Percentiles rank a stretch among this genome's conserved stretches.
phyloP scores from a whole-genome alignment of 306 rosid genomes.

The Vigna nakashimae region DNA sequence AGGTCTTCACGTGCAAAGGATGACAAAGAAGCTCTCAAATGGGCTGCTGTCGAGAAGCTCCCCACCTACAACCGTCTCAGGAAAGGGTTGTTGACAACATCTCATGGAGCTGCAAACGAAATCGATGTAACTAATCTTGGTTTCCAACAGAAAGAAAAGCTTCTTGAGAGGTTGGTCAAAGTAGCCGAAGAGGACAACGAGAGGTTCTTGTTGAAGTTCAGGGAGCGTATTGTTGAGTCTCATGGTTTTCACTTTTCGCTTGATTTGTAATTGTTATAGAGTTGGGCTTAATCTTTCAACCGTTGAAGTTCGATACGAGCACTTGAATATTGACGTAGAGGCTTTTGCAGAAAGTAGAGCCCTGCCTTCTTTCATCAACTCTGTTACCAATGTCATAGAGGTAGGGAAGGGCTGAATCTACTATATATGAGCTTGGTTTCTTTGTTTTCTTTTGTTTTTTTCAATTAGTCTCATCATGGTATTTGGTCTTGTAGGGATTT shows the following conservation, averaged over 20 bases:
- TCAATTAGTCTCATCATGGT: constrained; percentile 8
- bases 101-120: constrained; percentile 59
- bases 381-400: constrained; percentile 52
- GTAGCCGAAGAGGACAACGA: constrained; percentile 64
- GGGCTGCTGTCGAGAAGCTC: constrained; percentile 83
- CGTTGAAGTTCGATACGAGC: constrained; percentile 76
- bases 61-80: constrained; percentile 78
- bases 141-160: constrained; percentile 43
- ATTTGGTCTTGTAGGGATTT: constrained; percentile 40
- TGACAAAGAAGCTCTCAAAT: constrained; percentile 79
- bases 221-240: constrained; percentile 42
- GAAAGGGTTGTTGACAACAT: constrained; percentile 64
- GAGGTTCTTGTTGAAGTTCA: constrained; percentile 62
- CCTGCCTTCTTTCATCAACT: constrained; percentile 64
- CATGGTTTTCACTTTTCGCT: neutral
- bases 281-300: constrained; percentile 78
- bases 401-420: constrained; percentile 8
- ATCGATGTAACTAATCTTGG: constrained; percentile 62
- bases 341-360: constrained; percentile 76
- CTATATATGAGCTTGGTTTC: neutral
- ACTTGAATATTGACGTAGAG: constrained; percentile 69
- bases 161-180: constrained; percentile 57
- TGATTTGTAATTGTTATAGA: constrained; percentile 36
- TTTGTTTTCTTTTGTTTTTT: neutral
- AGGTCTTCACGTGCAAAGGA: constrained; percentile 59